Evolutionary conservation across 2,329 filamentous ascomycete genomes (phyloP).

Genomic region (Pseudocercospora cruenta): DNA sequence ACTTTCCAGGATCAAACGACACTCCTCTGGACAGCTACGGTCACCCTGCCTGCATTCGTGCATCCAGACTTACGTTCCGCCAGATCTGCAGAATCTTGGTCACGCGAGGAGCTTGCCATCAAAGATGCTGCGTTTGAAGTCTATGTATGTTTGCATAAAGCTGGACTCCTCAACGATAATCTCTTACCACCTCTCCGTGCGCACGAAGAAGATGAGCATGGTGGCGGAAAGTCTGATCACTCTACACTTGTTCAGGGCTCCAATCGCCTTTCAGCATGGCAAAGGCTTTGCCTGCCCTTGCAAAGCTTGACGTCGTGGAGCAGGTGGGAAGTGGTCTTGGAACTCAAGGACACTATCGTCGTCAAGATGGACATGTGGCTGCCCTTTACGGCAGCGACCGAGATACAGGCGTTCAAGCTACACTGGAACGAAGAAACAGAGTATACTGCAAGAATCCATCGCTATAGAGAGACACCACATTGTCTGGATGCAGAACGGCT

Average conservation of each 20-base stretch:
- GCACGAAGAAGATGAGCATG: slow-evolving; percentile 26
- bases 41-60: slow-evolving; percentile 72
- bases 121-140: slow-evolving; percentile 85
- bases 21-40: slow-evolving; percentile 57
- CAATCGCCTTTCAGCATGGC: slow-evolving; percentile 6
- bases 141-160: slow-evolving; percentile 69
- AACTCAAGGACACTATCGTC: not conserved
- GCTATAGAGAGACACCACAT: not conserved
- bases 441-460: slow-evolving; percentile 21
- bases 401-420: slow-evolving; percentile 21
- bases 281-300: not conserved
- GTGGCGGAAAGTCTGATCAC: slow-evolving; percentile 29
- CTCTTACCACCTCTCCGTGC: slow-evolving; percentile 64
- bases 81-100: slow-evolving; percentile 62
- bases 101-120: slow-evolving; percentile 69
- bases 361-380: slow-evolving; percentile 29
- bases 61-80: slow-evolving; percentile 63
- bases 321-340: not conserved
- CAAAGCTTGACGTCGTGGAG: not conserved
- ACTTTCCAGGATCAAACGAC: slow-evolving; percentile 40
- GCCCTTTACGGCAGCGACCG: slow-evolving; percentile 15
- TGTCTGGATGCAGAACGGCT: not conserved
- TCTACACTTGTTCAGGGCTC: slow-evolving; percentile 32
- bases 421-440: slow-evolving; percentile 32
- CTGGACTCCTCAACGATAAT: slow-evolving; percentile 75